These are phyloP conservation scores for Helenozyma rhizophorensis DNA, from an alignment of 805 yeast genomes.

Conservation along the genomic window DNA sequence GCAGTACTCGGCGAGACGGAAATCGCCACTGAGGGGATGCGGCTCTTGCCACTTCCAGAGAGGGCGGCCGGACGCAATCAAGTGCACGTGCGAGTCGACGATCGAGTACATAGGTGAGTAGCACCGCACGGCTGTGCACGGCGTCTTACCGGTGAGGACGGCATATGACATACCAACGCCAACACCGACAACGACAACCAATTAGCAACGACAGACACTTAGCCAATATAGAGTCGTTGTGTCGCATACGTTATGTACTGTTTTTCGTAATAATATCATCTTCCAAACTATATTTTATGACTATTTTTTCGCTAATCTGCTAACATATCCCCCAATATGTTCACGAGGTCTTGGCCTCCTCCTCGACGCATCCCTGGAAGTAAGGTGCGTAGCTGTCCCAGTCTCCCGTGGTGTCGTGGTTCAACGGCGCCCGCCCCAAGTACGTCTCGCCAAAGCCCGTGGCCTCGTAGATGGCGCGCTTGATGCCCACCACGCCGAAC, in stretches of 20 bases:
- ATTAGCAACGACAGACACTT: too few species aligned
- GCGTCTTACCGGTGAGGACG: too few species aligned
- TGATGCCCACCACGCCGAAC: constrained; percentile 45
- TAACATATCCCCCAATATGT: too few species aligned
- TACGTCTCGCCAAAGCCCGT: constrained; percentile 42
- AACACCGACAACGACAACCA: too few species aligned
- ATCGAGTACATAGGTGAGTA: constrained; percentile 1
- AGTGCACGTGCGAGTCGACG: constrained; percentile 36
- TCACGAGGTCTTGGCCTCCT: too few species aligned
- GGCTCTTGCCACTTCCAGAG: constrained; percentile 29
- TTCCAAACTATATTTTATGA: too few species aligned
- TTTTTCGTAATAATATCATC: too few species aligned
- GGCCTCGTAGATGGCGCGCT: constrained; percentile 34
- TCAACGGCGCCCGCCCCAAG: constrained; percentile 46
- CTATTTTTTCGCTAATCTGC: too few species aligned
- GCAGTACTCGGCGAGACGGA: constrained; percentile 24
- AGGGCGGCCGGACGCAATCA: constrained; percentile 23
- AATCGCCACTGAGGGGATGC: constrained; percentile 19
- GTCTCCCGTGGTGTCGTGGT: constrained; percentile 14
- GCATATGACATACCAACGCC: too few species aligned
- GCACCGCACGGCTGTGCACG: too few species aligned
- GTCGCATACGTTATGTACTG: too few species aligned
- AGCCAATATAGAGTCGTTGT: too few species aligned
- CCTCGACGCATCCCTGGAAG: not conserved
- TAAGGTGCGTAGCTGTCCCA: not conserved